phyloP scores from a whole-genome alignment of 2,329 filamentous ascomycete genomes.

The Colletotrichum sp. region DNA sequence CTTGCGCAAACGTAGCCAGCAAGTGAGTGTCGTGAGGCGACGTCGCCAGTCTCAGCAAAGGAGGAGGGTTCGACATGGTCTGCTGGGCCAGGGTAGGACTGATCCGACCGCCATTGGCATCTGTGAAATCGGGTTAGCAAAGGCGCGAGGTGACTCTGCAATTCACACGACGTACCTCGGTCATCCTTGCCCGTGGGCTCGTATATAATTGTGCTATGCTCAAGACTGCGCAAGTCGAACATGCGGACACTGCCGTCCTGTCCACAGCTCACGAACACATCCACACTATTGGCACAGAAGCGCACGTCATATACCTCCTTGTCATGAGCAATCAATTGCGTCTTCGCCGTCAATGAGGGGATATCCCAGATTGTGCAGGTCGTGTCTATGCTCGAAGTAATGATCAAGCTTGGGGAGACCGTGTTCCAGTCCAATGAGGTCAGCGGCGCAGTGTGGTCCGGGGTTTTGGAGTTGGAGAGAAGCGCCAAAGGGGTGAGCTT shows the following conservation, averaged over 20 bases:
- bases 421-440: conserved; percentile 99
- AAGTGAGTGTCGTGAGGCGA: conserved; percentile 96
- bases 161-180: conserved; percentile 54
- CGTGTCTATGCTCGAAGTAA: conserved; percentile 98
- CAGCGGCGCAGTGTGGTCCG: conserved; percentile 94
- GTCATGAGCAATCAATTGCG: conserved; percentile 96
- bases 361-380: conserved; percentile 99
- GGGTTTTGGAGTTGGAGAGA: conserved; percentile 96
- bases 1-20: conserved; percentile 94
- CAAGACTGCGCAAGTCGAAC: conserved; percentile 95
- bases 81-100: conserved; percentile 80
- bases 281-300: conserved; percentile 97
- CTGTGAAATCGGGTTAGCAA: conserved; percentile 31
- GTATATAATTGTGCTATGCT: conserved; percentile 99
- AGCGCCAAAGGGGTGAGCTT: conserved; percentile 93
- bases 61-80: conserved; percentile 78
- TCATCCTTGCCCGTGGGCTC: conserved; percentile 90
- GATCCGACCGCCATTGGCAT: conserved; percentile 65
- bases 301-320: conserved; percentile 99
- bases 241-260: conserved; percentile 97
- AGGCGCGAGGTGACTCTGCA: not conserved
- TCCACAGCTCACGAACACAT: conserved; percentile 97
- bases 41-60: conserved; percentile 80
- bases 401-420: conserved; percentile 94
- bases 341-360: conserved; percentile 95